Conservation (phyloP, 2,329 filamentous ascomycete genomes). For the Ceratocystis ficicola region DNA sequence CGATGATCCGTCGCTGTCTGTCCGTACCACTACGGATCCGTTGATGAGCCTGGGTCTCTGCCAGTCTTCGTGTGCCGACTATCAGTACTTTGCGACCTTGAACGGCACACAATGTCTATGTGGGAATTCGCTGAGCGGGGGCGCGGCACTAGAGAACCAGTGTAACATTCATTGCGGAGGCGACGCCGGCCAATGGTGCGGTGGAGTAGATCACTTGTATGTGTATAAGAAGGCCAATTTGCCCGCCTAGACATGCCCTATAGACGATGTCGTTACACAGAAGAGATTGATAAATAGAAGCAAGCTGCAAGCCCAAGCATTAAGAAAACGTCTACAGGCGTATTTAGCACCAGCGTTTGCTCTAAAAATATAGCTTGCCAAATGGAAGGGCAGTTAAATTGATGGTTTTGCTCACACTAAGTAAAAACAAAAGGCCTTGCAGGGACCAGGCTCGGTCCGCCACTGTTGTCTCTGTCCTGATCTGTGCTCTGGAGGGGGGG, state of each 20-base stretch:
- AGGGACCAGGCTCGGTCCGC: not conserved
- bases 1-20: conserved; percentile 1
- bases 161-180: conserved; percentile 17
- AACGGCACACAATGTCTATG: conserved; percentile 13
- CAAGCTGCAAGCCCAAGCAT: no score
- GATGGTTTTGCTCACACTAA: not conserved
- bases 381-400: not conserved
- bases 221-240: conserved; percentile 20
- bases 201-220: conserved; percentile 8
- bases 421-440: not conserved
- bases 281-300: no score
- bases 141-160: conserved; percentile 6
- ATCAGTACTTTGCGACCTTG: conserved; percentile 17
- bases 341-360: not conserved
- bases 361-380: not conserved
- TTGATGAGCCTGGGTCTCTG: conserved; percentile 15
- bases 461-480: not conserved
- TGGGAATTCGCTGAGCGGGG: conserved; percentile 13
- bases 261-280: no score
- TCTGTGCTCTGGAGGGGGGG: not conserved
- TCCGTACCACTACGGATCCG: not conserved
- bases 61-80: not conserved
- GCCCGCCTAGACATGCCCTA: conserved; percentile 2
- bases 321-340: no score
- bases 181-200: conserved; percentile 12